Base-by-base conservation (phyloP, 2,329 filamentous ascomycete species). In the Pestalotiopsis sp. region DNA sequence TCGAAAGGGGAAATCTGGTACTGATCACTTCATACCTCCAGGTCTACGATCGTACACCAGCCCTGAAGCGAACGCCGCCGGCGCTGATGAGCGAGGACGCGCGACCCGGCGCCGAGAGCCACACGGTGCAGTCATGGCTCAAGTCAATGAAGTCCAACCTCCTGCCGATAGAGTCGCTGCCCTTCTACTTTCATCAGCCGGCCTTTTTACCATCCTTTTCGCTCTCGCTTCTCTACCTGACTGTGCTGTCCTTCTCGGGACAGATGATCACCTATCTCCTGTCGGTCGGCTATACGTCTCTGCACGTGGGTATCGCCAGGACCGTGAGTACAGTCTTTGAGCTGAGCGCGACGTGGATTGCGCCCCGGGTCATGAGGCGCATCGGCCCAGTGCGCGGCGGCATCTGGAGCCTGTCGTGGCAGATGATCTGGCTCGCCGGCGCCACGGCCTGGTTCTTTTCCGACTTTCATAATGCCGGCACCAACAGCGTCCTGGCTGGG, bases 361-460 rank as follows among this genome's bases (percentile, higher is more conserved):
- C 86, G 0, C 90, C 90, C 0, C 79, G 80, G 67, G 75, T 91
- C 14, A 90, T 89, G 83, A 73, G 72, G 2, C 79, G 78, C 52
- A 85, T 91, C 52, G 88, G 90, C 0, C 80, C 85, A 1, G 82
- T 93, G 7, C 82, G 92, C n/a, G 84, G 87, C 0, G 92, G 92
- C 0, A 82, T 94, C 3, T 94, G 92, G 92, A 81, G 88, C 70
- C 75, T 91, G 11, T 90, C 86, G 67, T 92, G 90, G 87, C 91
- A 94, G 75, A 81, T 91, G n/a, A 68, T 82, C 2, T 89, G 85
- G 72, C 79, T 90, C 4, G 81, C 80, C 1, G 80, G 76, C 0
- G 87, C 83, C 0, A 77, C 84, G 3, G 72, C 75, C 2, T 76
- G 82, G 20, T 87, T 87, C 72, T 82, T 82, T 64, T 75, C 71